Conservation (phyloP, 1,139 yeast species). For the Debaryomyces nepalensis region DNA sequence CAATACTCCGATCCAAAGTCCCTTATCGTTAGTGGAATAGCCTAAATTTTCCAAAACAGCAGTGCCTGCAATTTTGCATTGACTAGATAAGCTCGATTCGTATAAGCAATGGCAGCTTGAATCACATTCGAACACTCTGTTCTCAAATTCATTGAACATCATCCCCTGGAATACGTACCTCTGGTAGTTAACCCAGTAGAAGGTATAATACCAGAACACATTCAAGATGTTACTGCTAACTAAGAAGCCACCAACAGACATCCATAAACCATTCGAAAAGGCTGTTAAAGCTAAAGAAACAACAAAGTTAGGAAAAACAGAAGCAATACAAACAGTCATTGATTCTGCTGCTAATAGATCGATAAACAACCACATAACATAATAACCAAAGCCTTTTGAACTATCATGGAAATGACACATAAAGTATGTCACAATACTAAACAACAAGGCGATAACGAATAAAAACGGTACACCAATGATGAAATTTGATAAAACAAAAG, state of each 20-base stretch:
- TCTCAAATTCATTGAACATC: constrained; percentile 44
- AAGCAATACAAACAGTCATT: constrained; percentile 39
- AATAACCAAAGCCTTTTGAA: constrained; percentile 36
- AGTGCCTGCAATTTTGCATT: constrained; percentile 36
- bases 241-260: constrained; percentile 47
- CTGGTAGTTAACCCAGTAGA: constrained; percentile 46
- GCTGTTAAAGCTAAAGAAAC: constrained; percentile 45
- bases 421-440: constrained; percentile 39
- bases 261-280: constrained; percentile 48
- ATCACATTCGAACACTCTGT: constrained; percentile 36
- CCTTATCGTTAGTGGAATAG: constrained; percentile 28
- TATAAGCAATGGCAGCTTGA: constrained; percentile 40
- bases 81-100: constrained; percentile 28
- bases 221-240: constrained; percentile 39
- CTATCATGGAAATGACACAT: constrained; percentile 34
- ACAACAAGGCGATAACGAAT: constrained; percentile 35
- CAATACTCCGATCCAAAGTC: constrained; percentile 40
- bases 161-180: constrained; percentile 47
- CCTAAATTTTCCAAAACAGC: constrained; percentile 38
- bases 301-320: constrained; percentile 41
- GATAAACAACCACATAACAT: constrained; percentile 41
- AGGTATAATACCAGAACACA: constrained; percentile 43
- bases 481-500: constrained; percentile 40
- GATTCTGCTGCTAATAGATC: constrained; percentile 48
- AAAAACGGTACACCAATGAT: constrained; percentile 43